Evolutionary conservation across 2,329 filamentous ascomycete species (phyloP).

Genomic region (Penicillium oxalicum): DNA sequence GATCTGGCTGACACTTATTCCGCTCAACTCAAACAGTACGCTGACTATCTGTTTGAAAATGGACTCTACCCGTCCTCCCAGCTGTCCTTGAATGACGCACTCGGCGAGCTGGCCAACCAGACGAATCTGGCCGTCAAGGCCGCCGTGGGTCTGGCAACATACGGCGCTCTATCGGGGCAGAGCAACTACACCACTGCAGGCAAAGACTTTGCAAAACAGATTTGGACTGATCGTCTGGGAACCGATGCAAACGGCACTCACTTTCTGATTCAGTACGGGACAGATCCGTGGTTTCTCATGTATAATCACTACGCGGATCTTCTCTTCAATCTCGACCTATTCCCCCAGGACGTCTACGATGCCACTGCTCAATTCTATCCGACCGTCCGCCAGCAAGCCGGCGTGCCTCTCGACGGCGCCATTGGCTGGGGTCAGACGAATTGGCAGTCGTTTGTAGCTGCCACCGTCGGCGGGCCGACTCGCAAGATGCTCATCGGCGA

Average conservation of each 20-base stretch:
- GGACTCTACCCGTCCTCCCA: conserved; percentile 32
- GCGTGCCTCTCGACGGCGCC: conserved; percentile 30
- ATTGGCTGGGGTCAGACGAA: conserved; percentile 35
- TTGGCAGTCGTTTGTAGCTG: conserved; percentile 34
- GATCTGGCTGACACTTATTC: conserved; percentile 28
- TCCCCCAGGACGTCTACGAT: conserved; percentile 29
- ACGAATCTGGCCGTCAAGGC: conserved; percentile 41
- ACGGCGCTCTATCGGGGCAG: conserved; percentile 21
- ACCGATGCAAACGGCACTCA: conserved; percentile 28
- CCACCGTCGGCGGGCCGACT: conserved; percentile 17
- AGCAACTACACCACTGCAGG: conserved; percentile 30
- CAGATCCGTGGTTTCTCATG: conserved; percentile 24
- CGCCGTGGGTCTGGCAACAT: conserved; percentile 35
- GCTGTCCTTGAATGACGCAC: conserved; percentile 37
- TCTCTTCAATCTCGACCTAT: conserved; percentile 30
- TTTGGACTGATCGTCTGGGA: conserved; percentile 28
- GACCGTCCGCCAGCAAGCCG: conserved; percentile 23
- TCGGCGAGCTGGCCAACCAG: conserved; percentile 34
- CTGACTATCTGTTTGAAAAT: conserved; percentile 32
- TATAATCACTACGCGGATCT: conserved; percentile 37
- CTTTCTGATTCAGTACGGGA: conserved; percentile 32
- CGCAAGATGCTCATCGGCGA: conserved; percentile 27
- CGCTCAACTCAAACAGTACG: conserved; percentile 28
- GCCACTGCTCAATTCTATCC: conserved; percentile 32
- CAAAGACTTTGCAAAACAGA: conserved; percentile 25